These are phyloP conservation scores for Rhodotorula babjevae DNA, from an alignment of 768 basidiomycete species.

Conservation along the genomic window DNA sequence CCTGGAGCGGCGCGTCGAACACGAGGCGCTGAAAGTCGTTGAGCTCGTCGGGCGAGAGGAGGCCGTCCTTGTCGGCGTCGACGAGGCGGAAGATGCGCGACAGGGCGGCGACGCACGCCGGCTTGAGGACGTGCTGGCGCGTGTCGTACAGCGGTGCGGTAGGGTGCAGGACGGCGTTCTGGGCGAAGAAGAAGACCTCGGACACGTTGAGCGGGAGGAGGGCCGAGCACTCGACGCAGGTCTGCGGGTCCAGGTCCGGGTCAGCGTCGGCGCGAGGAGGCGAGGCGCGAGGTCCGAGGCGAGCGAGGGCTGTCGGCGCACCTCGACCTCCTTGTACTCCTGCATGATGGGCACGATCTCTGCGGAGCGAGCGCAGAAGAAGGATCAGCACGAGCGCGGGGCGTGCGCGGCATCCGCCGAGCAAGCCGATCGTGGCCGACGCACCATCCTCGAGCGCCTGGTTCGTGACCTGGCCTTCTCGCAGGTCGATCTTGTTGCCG, in stretches of 20 bases:
- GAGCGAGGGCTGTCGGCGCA: not conserved
- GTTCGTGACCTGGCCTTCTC: slow-evolving; percentile 89
- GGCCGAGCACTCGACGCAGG: slow-evolving; percentile 70
- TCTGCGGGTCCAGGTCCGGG: slow-evolving; percentile 53
- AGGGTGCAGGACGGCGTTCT: slow-evolving; percentile 94
- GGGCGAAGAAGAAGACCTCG: slow-evolving; percentile 96
- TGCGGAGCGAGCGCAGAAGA: not conserved
- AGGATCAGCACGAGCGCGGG: no score
- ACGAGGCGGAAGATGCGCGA: slow-evolving; percentile 93
- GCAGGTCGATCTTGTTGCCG: slow-evolving; percentile 95
- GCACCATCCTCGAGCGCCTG: slow-evolving; percentile 76
- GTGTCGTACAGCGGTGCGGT: slow-evolving; percentile 96
- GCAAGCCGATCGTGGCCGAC: no score
- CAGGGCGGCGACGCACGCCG: slow-evolving; percentile 79
- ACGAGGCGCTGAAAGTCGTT: slow-evolving; percentile 98
- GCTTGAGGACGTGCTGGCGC: slow-evolving; percentile 89
- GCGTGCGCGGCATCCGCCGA: no score
- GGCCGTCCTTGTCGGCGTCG: slow-evolving; percentile 87
- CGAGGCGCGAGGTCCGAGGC: not conserved
- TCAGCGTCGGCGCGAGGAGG: no score
- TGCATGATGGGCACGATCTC: slow-evolving; percentile 94
- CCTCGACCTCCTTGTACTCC: slow-evolving; percentile 71
- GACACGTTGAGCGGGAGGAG: slow-evolving; percentile 56
- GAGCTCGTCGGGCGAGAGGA: slow-evolving; percentile 81
- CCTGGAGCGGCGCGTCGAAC: slow-evolving; percentile 85